These are phyloP conservation scores for Hyaloscypha variabilis DNA, from an alignment of 495 filamentous ascomycete species.

Conservation along the genomic window DNA sequence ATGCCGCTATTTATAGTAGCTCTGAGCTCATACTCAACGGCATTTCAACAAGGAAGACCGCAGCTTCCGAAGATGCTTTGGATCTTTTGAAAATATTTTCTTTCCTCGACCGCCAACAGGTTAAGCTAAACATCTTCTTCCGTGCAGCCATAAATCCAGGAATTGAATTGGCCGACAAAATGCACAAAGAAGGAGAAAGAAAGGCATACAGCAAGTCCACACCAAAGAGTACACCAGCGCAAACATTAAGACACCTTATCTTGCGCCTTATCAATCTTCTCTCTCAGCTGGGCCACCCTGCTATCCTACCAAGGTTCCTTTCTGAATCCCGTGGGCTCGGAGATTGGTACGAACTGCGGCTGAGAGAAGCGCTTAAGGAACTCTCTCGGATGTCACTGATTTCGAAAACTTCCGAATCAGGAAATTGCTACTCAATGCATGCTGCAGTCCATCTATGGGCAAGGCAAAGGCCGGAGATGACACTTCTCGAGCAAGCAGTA, in stretches of 20 bases:
- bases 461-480: constrained; percentile 39
- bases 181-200: neutral
- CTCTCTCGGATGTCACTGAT: constrained; percentile 34
- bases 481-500: constrained; percentile 38
- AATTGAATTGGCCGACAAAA: neutral
- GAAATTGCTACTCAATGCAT: constrained; percentile 44
- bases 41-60: constrained; percentile 1
- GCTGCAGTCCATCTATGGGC: constrained; percentile 44
- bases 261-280: neutral
- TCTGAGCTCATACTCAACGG: constrained; percentile 2
- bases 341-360: neutral
- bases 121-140: neutral
- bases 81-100: constrained; percentile 12
- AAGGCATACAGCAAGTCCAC: too few relatives aligned
- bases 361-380: neutral
- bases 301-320: neutral
- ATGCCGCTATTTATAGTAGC: constrained; percentile 2
- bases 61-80: constrained; percentile 2
- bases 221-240: neutral
- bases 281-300: neutral
- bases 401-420: neutral
- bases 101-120: constrained; percentile 2
- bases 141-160: neutral
- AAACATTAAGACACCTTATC: neutral
- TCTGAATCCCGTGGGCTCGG: neutral